Conservation (phyloP, 2,329 filamentous ascomycete genomes). For the Beauveria caledonica region DNA sequence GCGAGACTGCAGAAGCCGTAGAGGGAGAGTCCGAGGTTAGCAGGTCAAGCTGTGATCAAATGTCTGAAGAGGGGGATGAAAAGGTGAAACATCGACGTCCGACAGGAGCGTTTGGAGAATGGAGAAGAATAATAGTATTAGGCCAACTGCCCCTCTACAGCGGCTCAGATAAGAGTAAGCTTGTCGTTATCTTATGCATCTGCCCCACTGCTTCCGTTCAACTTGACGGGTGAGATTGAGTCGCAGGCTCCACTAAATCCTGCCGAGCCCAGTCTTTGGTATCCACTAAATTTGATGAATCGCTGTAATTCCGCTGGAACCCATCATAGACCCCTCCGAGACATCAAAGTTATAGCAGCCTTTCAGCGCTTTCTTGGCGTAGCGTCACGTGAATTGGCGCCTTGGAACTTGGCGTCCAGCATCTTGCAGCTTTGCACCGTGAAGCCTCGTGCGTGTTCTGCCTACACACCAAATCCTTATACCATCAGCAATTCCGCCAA, state of each 20-base stretch:
- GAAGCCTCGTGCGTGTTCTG: not conserved
- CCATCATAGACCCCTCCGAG: not conserved
- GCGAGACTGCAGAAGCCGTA: not conserved
- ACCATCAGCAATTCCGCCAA: not conserved
- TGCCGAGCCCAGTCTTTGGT: not conserved
- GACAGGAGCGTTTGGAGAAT: not conserved
- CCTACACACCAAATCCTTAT: not conserved
- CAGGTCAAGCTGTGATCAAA: not conserved
- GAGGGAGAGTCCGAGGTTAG: not conserved
- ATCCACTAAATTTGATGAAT: not conserved
- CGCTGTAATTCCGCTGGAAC: not conserved
- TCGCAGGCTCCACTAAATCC: not conserved
- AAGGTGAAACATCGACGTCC: not conserved
- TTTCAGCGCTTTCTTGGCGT: not conserved
- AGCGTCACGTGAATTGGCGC: constrained; percentile 1
- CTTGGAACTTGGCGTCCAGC: not conserved
- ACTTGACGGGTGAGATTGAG: not conserved
- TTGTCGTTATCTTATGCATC: constrained; percentile 7
- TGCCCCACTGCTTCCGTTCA: constrained; percentile 2
- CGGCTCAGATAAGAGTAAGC: constrained; percentile 8
- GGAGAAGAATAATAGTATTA: constrained; percentile 1
- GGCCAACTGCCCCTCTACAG: constrained; percentile 1
- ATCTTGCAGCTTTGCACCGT: not conserved
- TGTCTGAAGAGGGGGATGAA: not conserved
- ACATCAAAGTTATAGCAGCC: not conserved